Conservation (phyloP, 2,329 filamentous ascomycete genomes). For the Ambrosiella xylebori region DNA sequence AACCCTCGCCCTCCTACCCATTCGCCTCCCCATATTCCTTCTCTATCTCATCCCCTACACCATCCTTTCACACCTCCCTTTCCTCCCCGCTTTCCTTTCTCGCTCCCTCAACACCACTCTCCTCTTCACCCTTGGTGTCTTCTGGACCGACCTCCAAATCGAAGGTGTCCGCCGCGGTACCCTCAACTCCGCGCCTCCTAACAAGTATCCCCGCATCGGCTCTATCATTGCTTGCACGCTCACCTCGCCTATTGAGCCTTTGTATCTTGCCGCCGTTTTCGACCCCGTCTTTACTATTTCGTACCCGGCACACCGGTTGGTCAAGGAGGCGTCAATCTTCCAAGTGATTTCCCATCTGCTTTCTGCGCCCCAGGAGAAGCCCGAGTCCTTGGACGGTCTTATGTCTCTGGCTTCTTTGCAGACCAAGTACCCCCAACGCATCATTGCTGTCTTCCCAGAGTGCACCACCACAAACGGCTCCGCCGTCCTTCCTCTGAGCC, state of each 20-base stretch:
- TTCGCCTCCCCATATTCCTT: constrained; percentile 65
- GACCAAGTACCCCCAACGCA: constrained; percentile 49
- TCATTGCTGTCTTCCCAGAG: constrained; percentile 81
- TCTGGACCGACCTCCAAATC: constrained; percentile 97
- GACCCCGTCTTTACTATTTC: constrained; percentile 84
- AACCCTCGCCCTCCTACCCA: constrained; percentile 55
- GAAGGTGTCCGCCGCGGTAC: constrained; percentile 91
- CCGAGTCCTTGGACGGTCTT: constrained; percentile 30
- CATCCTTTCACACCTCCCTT: constrained; percentile 64
- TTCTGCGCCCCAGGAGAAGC: constrained; percentile 33
- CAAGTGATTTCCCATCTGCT: constrained; percentile 61
- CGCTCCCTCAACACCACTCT: constrained; percentile 81
- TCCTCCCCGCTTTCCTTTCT: constrained; percentile 43
- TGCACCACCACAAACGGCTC: constrained; percentile 87
- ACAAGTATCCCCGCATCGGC: constrained; percentile 60
- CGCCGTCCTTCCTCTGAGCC: constrained; percentile 70
- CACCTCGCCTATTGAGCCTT: constrained; percentile 78
- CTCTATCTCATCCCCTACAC: constrained; percentile 56
- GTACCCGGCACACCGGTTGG: constrained; percentile 55
- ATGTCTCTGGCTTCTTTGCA: constrained; percentile 48
- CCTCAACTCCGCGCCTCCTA: constrained; percentile 53
- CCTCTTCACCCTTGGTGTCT: constrained; percentile 77
- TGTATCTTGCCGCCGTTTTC: constrained; percentile 92
- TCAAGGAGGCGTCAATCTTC: constrained; percentile 61
- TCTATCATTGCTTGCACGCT: constrained; percentile 80